phyloP scores from a whole-genome alignment of 2,329 filamentous ascomycete species.

The Herpomyces periplanetae region DNA sequence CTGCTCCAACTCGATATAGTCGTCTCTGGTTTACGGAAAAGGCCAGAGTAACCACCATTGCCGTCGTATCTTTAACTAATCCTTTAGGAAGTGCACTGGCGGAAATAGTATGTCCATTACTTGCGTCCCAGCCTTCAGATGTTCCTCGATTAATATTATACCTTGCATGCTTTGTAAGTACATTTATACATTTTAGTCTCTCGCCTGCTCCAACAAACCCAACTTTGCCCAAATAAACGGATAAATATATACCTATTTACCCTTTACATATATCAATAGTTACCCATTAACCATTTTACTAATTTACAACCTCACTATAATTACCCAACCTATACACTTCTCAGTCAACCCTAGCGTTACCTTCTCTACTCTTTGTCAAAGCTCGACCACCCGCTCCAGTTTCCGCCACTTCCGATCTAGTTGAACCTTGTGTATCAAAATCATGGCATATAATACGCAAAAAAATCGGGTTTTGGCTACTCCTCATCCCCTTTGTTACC shows the following conservation, averaged over 20 bases:
- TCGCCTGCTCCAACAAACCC: no score
- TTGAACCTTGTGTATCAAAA: slow-evolving; percentile 12
- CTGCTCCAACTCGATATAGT: slow-evolving; percentile 57
- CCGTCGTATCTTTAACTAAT: slow-evolving; percentile 46
- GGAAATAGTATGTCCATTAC: slow-evolving; percentile 46
- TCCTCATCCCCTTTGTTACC: slow-evolving; percentile 38
- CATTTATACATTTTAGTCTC: slow-evolving; percentile 1
- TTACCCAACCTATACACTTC: slow-evolving; percentile 2
- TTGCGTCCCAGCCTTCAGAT: slow-evolving; percentile 19
- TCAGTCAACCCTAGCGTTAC: slow-evolving; percentile 18
- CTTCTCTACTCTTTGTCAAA: slow-evolving; percentile 51
- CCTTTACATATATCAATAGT: no score
- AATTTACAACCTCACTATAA: background rate
- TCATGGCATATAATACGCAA: slow-evolving; percentile 11
- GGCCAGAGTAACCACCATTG: slow-evolving; percentile 55
- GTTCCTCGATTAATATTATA: slow-evolving; percentile 53
- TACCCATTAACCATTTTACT: slow-evolving; percentile 3
- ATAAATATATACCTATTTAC: no score
- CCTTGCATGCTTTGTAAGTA: slow-evolving; percentile 33
- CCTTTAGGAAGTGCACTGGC: slow-evolving; percentile 51
- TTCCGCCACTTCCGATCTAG: slow-evolving; percentile 20
- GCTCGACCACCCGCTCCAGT: slow-evolving; percentile 33
- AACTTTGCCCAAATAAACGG: no score
- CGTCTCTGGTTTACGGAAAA: slow-evolving; percentile 70
- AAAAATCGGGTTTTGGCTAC: slow-evolving; percentile 34